Base-by-base conservation (phyloP, 768 basidiomycete genomes). In the Pisolithus orientalis region DNA sequence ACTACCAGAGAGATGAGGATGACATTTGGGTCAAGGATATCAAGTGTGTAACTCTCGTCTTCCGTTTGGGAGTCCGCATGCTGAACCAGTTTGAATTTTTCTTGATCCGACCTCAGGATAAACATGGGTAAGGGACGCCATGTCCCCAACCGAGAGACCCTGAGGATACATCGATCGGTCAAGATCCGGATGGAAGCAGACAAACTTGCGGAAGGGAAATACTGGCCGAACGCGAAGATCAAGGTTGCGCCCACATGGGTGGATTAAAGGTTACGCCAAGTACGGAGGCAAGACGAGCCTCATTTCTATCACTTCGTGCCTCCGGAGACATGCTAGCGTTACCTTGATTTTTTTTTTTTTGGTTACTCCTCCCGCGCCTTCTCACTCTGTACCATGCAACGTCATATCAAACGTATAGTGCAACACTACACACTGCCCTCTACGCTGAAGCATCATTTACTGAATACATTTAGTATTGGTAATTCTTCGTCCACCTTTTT, bases 141-240 rank as follows among this genome's bases (percentile, higher is more conserved):
- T 7, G 66, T 76, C 21, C 73, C 70, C 6, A 70, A 64, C 34
- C 73, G 75, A 50, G 54, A 59, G 1, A 45, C 70, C 1, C 53
- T 76, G 38, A 76, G 74, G 52, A 51, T 78, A 1, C 77, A 79
- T 52, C 59, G 75, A 10, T 67, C 70, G 21, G 77, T 78, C 14
- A 55, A 57, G 44, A 53, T 72, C 51, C 68, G 80, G 51, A 72
- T 81, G 72, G 75, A 80, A 9, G 75, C 79, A 6, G 55, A 65
- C 44, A 62, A 65, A 9, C 48, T 58, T 10, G 42, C 43, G 21
- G 58, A 17, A n/a, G 52, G 51, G 21, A 52, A 51, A 14, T 77
- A 77, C 52, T 54, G 49, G 31, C 75, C 75, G 0, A 67, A 53
- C 24, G 68, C 72, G 6, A 60, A 63, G 50, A 59, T 69, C 53